These are phyloP conservation scores for Dactylellina sp. DNA, from an alignment of 2,329 filamentous ascomycete genomes.

Conservation along the genomic window DNA sequence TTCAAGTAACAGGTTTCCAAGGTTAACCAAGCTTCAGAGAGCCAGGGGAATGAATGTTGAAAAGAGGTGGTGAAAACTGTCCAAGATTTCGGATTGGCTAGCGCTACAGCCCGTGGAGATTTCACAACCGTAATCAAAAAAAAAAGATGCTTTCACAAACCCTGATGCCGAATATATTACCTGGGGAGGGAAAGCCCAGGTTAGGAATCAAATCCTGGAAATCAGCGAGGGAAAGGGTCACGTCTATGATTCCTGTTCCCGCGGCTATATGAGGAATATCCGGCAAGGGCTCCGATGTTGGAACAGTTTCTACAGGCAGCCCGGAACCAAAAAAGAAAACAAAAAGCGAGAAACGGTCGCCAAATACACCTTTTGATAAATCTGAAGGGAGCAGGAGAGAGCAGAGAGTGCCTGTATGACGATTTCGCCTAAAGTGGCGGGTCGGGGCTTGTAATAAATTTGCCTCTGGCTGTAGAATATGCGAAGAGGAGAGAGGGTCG, in stretches of 20 bases:
- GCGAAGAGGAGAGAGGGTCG: constrained; percentile 7
- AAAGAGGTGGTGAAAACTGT: constrained; percentile 10
- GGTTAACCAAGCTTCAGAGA: constrained; percentile 21
- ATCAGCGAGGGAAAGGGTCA: constrained; percentile 18
- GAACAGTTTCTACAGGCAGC: constrained; percentile 24
- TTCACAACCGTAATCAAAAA: constrained; percentile 38
- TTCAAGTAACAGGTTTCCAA: constrained; percentile 24
- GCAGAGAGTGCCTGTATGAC: constrained; percentile 29
- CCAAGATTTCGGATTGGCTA: constrained; percentile 46
- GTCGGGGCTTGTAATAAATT: constrained; percentile 30
- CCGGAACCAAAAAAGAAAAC: constrained; percentile 36
- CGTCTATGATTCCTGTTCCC: constrained; percentile 41
- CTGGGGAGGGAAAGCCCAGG: not conserved
- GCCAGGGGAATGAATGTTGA: constrained; percentile 10
- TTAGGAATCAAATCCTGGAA: too few species aligned
- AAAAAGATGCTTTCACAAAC: constrained; percentile 29
- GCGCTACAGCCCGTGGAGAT: constrained; percentile 23
- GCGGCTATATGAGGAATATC: constrained; percentile 56
- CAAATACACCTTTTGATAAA: constrained; percentile 8
- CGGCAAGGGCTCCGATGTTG: constrained; percentile 56
- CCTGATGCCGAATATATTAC: constrained; percentile 56
- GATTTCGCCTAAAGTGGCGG: constrained; percentile 54
- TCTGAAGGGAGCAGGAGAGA: too few species aligned
- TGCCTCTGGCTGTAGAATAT: constrained; percentile 34
- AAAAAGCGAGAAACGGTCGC: constrained; percentile 24